Base-by-base conservation (phyloP, 768 basidiomycete genomes). In the Tylopilus cervinicoccineus region DNA sequence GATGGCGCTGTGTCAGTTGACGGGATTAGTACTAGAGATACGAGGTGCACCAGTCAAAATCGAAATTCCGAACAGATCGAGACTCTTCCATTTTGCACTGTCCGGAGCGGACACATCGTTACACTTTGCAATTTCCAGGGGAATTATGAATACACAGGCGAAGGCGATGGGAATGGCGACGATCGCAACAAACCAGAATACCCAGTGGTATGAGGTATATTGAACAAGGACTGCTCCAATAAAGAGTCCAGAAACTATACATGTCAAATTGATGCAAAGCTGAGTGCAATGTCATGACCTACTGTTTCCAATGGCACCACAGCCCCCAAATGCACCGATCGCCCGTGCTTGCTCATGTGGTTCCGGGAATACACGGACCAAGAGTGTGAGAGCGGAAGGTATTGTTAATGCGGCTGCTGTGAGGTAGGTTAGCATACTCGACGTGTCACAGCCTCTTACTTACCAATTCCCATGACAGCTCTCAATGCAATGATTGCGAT, bases 381-480 rank as follows among this genome's bases (percentile, higher is more conserved):
- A 69, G 28, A 82, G 66, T 32, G 72, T 63, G n/a, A 76, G 61
- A 8, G 78, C 74, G 4, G 77, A 75, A 4, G 79, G 79, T 31
- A 79, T 70, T 9, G 75, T 76, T 65, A 79, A 60, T 1, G 77
- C 69, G n/a, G 75, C 77, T 12, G 69, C 75, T 69, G 66, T 16
- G n/a, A 44, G 0, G 20, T 17, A 8, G n/a, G n/a, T 64, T 4
- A 58, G 34, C 17, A 39, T 14, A 46, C 20, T 14, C 24, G 3
- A 42, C 7, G 17, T 8, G 16, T 0, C 16, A 7, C 29, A 6
- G 4, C 2, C 5, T 26, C 20, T 33, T 32, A n/a, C 62, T 45
- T 38, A 73, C 77, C 70, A 29, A 74, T 67, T n/a, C 81, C 80
- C 53, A 68, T 74, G 9, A 83, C 39, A 2, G 76, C 79, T 54